A percentile compares a stretch with the other conserved stretches of the same genome.
These are phyloP conservation scores for Tulasnella sp. DNA, from an alignment of 768 basidiomycete genomes.

Conservation along the genomic window DNA sequence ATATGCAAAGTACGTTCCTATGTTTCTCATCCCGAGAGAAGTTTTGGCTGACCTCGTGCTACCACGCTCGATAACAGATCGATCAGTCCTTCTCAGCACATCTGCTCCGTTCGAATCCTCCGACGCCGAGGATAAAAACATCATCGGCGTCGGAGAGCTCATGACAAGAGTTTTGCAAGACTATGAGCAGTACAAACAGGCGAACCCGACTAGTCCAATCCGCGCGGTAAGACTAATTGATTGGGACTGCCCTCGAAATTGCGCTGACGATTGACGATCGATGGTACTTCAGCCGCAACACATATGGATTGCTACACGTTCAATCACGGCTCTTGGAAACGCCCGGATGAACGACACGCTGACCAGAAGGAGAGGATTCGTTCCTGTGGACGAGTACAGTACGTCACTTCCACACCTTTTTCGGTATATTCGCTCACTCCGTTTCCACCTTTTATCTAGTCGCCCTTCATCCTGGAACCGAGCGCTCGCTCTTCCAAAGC, in stretches of 20 bases:
- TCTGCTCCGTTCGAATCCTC: slow-evolving; percentile 34
- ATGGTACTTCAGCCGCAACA: slow-evolving; percentile 28
- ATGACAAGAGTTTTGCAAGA: slow-evolving; percentile 30
- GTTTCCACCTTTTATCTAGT: neutral
- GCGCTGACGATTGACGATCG: neutral
- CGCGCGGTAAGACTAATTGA: neutral
- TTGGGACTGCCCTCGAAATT: neutral
- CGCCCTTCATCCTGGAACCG: slow-evolving; percentile 26
- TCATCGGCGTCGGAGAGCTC: slow-evolving; percentile 36
- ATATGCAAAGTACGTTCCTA: slow-evolving; percentile 32
- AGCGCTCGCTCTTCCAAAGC: slow-evolving; percentile 7
- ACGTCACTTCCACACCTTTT: neutral
- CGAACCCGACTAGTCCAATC: neutral
- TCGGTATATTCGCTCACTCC: neutral
- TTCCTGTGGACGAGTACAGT: slow-evolving; percentile 35
- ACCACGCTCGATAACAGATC: slow-evolving; percentile 23
- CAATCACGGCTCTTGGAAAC: slow-evolving; percentile 31
- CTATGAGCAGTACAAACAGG: slow-evolving; percentile 16
- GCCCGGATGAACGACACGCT: slow-evolving; percentile 35
- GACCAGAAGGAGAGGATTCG: slow-evolving; percentile 35
- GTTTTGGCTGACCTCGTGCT: neutral
- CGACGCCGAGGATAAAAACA: slow-evolving; percentile 36
- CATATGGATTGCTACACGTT: slow-evolving; percentile 34
- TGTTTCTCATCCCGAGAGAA: neutral
- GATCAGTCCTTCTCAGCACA: slow-evolving; percentile 34